Base-by-base conservation (phyloP, 768 basidiomycete genomes). In the Sporobolomyces pararoseus region DNA sequence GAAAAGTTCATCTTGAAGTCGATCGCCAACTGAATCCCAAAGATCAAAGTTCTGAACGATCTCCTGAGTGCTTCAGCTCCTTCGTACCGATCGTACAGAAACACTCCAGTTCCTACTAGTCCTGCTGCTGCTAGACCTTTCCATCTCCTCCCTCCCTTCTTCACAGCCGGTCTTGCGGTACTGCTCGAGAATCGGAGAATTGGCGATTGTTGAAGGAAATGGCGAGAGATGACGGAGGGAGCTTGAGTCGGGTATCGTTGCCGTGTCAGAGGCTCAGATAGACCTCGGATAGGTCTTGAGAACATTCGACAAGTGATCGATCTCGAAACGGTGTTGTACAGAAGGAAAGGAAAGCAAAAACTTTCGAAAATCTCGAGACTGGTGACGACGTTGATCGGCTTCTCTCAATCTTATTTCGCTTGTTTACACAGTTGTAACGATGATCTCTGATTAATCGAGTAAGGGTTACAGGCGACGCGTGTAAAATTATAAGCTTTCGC, bases 1-100 rank as follows among this genome's bases (percentile, higher is more conserved):
- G 83, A 86, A 75, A 95, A 96, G 80, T 94, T 93, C 59, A 88
- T 78, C 77, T 97, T 96, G 82, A 93, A 95, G 81, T 90, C 88
- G 66, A 86, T 70, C 9, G 88, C 87, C 54, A 90, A 87, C 68
- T 86, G 77, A 16, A 85, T 82, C 72, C 88, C 66, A 29, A 67
- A 67, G n/a, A 52, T 52, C 14, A 62, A 31, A 0, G 69, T 72
- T 12, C 72, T 25, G 1, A 70, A 17, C 4, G 70, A 67, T 19
- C 75, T 16, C 13, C 46, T 23, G 13, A 63, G 32, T 5, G 75
- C 71, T 29, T 54, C 62, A 9, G 68, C 75, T 25, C 69, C 68
- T 46, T 63, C 27, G 16, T 65, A 52, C 44, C 63, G 65, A 52
- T 76, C 75, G 44, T 70, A 74, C 29, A 59, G 27, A 42, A 55